These are phyloP conservation scores for Ophiostoma fasciatum DNA, from an alignment of 2,329 filamentous ascomycete genomes.

Conservation along the genomic window DNA sequence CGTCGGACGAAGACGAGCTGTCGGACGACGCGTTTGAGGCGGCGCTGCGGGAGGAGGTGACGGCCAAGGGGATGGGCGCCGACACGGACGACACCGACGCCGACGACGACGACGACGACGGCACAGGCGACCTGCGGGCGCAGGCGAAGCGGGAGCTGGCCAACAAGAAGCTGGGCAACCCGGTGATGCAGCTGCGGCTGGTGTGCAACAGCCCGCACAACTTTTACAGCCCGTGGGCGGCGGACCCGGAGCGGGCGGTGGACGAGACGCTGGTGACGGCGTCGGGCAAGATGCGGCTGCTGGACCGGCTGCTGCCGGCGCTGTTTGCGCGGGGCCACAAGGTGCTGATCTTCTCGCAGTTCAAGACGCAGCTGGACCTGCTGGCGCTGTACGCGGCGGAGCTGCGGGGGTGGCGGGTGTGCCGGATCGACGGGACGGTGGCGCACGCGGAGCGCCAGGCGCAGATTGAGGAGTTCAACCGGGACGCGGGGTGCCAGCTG, in stretches of 20 bases:
- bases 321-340: conserved; percentile 69
- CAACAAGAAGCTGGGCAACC: conserved; percentile 84
- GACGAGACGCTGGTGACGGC: conserved; percentile 75
- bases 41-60: conserved; percentile 48
- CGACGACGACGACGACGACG: conserved; percentile 22
- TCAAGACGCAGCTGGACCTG: conserved; percentile 86
- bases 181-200: conserved; percentile 77
- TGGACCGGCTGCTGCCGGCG: conserved; percentile 69
- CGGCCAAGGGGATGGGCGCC: conserved; percentile 15
- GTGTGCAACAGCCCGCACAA: conserved; percentile 92
- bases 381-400: conserved; percentile 70
- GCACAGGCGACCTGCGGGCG: conserved; percentile 34
- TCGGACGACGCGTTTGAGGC: conserved; percentile 77
- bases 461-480: conserved; percentile 63
- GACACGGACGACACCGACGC: conserved; percentile 25
- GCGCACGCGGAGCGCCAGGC: conserved; percentile 54
- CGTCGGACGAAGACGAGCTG: conserved; percentile 46
- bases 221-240: conserved; percentile 83
- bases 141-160: conserved; percentile 78
- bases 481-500: conserved; percentile 48
- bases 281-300: conserved; percentile 88
- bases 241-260: conserved; percentile 9
- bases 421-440: conserved; percentile 83
- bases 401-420: conserved; percentile 67
- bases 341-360: conserved; percentile 91